Percentiles rank a stretch among this genome's conserved stretches.
Conservation (phyloP, 2,329 filamentous ascomycete genomes). For the Colletotrichum cereale region DNA sequence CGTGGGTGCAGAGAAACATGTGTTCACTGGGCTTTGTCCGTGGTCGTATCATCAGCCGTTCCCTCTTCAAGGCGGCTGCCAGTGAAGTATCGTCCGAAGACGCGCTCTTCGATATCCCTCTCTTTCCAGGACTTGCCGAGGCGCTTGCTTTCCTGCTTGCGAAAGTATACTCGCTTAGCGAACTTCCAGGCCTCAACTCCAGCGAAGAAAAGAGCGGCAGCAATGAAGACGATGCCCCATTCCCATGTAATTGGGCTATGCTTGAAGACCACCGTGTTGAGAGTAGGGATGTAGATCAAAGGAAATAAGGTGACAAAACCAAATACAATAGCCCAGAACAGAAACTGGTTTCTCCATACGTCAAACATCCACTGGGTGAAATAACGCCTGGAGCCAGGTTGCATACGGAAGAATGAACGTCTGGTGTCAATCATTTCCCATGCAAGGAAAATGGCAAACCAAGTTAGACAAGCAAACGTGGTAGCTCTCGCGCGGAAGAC, state of each 20-base stretch:
- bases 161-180: conserved; percentile 53
- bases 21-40: background rate
- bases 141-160: conserved; percentile 23
- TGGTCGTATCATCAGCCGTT: background rate
- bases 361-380: conserved; percentile 71
- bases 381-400: conserved; percentile 65
- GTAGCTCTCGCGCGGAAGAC: conserved; percentile 75
- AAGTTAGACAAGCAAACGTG: conserved; percentile 75
- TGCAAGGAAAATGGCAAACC: conserved; percentile 75
- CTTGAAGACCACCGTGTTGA: conserved; percentile 64
- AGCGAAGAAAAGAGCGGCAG: conserved; percentile 60
- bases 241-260: conserved; percentile 57
- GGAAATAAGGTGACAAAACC: conserved; percentile 53
- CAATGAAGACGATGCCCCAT: conserved; percentile 64
- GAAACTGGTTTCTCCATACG: conserved; percentile 61
- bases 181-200: conserved; percentile 66
- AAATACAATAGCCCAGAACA: conserved; percentile 63
- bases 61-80: background rate
- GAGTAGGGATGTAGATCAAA: conserved; percentile 61
- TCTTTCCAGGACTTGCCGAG: conserved; percentile 27
- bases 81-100: conserved; percentile 26
- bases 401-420: conserved; percentile 74
- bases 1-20: no score
- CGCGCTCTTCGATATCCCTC: conserved; percentile 33
- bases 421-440: conserved; percentile 77